phyloP scores from a whole-genome alignment of 225 moss, liverwort and hornwort species.

The Physcomitrellopsis africana region DNA sequence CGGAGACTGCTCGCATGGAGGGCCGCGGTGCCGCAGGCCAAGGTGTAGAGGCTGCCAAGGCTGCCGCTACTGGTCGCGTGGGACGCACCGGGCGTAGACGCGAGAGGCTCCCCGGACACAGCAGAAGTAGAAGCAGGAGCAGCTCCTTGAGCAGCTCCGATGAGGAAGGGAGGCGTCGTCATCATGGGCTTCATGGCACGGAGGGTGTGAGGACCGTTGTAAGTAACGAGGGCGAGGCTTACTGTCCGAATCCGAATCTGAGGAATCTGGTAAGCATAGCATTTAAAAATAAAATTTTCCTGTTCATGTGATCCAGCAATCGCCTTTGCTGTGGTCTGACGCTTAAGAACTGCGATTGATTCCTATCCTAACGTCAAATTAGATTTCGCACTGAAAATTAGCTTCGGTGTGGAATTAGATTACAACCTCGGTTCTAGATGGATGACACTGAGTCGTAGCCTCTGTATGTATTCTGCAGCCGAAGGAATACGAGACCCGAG shows the following conservation, averaged over 20 bases:
- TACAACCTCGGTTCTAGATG: not conserved
- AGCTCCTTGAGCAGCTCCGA: not conserved
- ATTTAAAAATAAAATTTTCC: not conserved
- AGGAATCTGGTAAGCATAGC: conserved; percentile 26
- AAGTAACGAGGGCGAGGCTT: conserved; percentile 42
- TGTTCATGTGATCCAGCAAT: not conserved
- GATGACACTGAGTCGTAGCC: not conserved
- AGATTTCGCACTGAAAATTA: not conserved
- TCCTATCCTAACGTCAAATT: not conserved
- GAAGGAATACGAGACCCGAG: conserved; percentile 59
- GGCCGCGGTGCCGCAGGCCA: conserved; percentile 29
- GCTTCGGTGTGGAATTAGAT: not conserved
- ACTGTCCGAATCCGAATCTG: conserved; percentile 41
- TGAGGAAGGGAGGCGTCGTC: conserved; percentile 8
- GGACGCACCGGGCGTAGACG: conserved; percentile 11
- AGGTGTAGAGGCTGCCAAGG: conserved; percentile 15
- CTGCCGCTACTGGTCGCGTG: conserved; percentile 12
- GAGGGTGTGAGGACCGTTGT: conserved; percentile 30
- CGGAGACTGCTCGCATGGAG: conserved; percentile 24
- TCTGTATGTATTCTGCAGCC: conserved; percentile 31
- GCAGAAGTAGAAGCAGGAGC: not conserved
- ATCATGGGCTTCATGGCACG: conserved; percentile 7
- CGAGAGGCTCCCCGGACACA: not conserved
- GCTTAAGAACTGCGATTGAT: not conserved
- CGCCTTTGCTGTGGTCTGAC: not conserved